These are phyloP conservation scores for Elongisporangium prolatum DNA, from an alignment of 352 stramenopile species.

Conservation along the genomic window DNA sequence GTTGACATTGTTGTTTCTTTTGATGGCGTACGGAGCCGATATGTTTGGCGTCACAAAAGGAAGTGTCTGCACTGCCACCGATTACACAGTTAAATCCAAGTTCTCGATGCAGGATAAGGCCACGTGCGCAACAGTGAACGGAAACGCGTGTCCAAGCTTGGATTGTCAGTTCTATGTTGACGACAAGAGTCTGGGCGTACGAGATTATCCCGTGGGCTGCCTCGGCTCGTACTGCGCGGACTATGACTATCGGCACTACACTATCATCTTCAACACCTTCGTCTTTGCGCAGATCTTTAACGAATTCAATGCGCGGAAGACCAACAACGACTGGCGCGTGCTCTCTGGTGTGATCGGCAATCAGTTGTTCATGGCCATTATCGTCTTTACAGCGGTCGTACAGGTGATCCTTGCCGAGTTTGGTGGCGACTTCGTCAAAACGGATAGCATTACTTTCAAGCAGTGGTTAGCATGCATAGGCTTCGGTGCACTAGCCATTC, in stretches of 20 bases:
- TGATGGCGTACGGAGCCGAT: conserved; percentile 49
- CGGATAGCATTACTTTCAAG: conserved; percentile 49
- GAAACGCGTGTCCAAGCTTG: conserved; percentile 38
- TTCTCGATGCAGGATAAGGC: conserved; percentile 33
- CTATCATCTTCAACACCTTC: conserved; percentile 98
- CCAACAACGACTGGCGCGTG: conserved; percentile 95
- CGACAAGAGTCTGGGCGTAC: conserved; percentile 18
- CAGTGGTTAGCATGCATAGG: conserved; percentile 65
- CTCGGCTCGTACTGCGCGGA: conserved; percentile 35
- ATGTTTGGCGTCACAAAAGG: conserved; percentile 59
- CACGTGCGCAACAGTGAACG: conserved; percentile 43
- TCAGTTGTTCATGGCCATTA: conserved; percentile 91
- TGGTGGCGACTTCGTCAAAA: conserved; percentile 87
- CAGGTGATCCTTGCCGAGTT: conserved; percentile 96
- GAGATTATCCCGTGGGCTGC: conserved; percentile 46
- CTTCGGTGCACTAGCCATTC: conserved; percentile 55
- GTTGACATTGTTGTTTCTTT: conserved; percentile 84
- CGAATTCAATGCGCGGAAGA: conserved; percentile 79
- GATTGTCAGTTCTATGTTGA: conserved; percentile 60
- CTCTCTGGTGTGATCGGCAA: conserved; percentile 92
- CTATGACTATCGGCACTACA: conserved; percentile 93
- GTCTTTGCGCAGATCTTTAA: conserved; percentile 96
- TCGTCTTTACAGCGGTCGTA: conserved; percentile 88
- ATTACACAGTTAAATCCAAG: conserved; percentile 43
- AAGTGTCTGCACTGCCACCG: conserved; percentile 38